Base-by-base conservation (phyloP, 2,329 filamentous ascomycete genomes). In the Botrytis paeoniae region DNA sequence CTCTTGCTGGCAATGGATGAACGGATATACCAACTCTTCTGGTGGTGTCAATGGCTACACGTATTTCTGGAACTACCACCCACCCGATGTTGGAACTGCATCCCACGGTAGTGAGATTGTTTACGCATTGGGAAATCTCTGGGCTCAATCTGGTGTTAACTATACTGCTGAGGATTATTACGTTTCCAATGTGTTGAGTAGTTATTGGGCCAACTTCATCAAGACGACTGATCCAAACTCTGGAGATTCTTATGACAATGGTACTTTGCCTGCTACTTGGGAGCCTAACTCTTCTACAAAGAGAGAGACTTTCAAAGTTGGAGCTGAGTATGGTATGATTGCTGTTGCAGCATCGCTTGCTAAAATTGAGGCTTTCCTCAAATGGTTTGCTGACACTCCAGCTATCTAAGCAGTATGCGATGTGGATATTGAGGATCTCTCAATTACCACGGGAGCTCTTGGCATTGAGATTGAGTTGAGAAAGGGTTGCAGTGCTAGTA, bases 361-460 rank as follows among this genome's bases (percentile, higher is more conserved):
- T 59, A 59, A 59, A 7, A 22, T 59, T 20, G 54, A 35, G 54
- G 54, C n/a, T 35, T 59, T 59, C 54, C n/a, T 59, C 7, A 59
- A 59, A 29, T 59, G 54, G n/a, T 59, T 59, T 35, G 54, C 54
- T 35, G 54, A 29, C 16, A 59, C 54, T 1, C 54, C 54, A 32
- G 54, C n/a, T 59, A 35, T 59, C 29, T 35, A 59, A 59, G 29
- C 4, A 16, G 20, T 2, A 20, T 32, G 3, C 9, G 18, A 57
- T 29, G n/a, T n/a, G 14, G 14, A 8, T 0, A 29, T 29, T 3
- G 14, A 2, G 2, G n/a, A 57, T 43, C 41, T 29, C 5, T 16
- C 25, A 16, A 18, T 29, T 18, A 16, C 14, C 51, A 29, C 6
- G 16, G 12, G 0, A 25, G 12, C 22, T 51, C 4, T 51, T 25